These are phyloP conservation scores for Vanilla planifolia DNA, from an alignment of 106 monocot species.

Conservation along the genomic window DNA sequence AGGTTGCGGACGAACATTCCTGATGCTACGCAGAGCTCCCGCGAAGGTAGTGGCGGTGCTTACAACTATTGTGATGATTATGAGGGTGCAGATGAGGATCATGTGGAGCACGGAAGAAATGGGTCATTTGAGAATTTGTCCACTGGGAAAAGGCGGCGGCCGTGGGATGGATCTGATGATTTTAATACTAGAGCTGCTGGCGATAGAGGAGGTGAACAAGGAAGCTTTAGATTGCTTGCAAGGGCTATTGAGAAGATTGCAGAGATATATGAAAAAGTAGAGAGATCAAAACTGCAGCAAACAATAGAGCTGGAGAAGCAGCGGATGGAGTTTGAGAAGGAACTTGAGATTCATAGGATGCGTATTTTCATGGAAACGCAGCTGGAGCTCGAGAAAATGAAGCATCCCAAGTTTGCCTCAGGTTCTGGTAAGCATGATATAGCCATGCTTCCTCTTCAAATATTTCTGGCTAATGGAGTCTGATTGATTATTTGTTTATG, in stretches of 20 bases:
- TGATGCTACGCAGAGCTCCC: slow-evolving; percentile 7
- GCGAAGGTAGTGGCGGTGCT: slow-evolving; percentile 13
- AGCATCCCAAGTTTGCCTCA: slow-evolving; percentile 21
- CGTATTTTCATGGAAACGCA: slow-evolving; percentile 40
- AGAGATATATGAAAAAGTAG: slow-evolving; percentile 46
- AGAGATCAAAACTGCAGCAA: slow-evolving; percentile 47
- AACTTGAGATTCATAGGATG: slow-evolving; percentile 50
- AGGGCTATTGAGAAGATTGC: slow-evolving; percentile 35
- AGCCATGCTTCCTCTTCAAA: not conserved
- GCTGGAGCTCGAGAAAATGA: slow-evolving; percentile 38
- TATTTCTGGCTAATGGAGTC: not conserved
- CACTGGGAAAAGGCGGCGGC: slow-evolving; percentile 2
- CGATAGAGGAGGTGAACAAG: slow-evolving; percentile 2
- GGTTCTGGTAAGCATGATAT: slow-evolving; percentile 11
- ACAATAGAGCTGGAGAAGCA: slow-evolving; percentile 44
- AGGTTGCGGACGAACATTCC: slow-evolving; percentile 12
- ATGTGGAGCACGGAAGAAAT: not conserved
- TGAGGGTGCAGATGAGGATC: slow-evolving; percentile 1
- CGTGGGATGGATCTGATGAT: slow-evolving; percentile 12
- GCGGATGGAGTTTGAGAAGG: slow-evolving; percentile 49
- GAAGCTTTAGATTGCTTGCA: slow-evolving; percentile 26
- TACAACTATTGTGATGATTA: not conserved
- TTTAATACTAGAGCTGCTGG: slow-evolving; percentile 7
- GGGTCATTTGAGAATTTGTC: not conserved
- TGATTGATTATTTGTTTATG: not conserved